Evolutionary conservation across 2,329 filamentous ascomycete species (phyloP).

Genomic region (Fusarium protoensiforme): DNA sequence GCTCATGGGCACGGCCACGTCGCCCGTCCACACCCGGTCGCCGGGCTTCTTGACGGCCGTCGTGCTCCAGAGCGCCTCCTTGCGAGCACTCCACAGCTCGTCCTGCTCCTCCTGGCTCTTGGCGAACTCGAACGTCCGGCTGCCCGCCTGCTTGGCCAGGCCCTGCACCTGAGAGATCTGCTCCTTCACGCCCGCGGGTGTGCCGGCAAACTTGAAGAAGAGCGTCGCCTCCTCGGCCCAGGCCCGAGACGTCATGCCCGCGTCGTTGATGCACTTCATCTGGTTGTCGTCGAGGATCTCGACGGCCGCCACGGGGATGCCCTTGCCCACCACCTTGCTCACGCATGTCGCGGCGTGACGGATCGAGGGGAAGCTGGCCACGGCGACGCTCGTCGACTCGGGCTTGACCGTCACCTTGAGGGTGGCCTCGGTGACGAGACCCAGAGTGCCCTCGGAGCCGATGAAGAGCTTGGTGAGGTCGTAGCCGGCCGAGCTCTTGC

Average conservation of each 20-base stretch:
- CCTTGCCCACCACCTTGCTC: constrained; percentile 80
- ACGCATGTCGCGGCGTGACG: constrained; percentile 83
- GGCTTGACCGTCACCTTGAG: constrained; percentile 88
- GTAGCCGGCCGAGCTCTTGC: constrained; percentile 92
- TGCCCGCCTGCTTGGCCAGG: constrained; percentile 70
- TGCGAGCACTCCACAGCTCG: constrained; percentile 85
- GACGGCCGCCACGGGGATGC: constrained; percentile 88
- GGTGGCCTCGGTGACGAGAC: constrained; percentile 90
- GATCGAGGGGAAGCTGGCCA: constrained; percentile 69
- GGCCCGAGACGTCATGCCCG: constrained; percentile 71
- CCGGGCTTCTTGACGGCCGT: constrained; percentile 72
- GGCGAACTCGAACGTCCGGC: constrained; percentile 82
- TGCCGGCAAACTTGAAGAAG: constrained; percentile 87
- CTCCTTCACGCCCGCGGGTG: constrained; percentile 77
- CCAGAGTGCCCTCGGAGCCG: constrained; percentile 90
- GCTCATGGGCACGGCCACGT: constrained; percentile 86
- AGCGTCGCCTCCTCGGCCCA: constrained; percentile 82
- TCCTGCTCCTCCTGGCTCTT: constrained; percentile 74
- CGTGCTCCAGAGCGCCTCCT: constrained; percentile 85
- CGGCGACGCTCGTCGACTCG: constrained; percentile 82
- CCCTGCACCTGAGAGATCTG: constrained; percentile 76
- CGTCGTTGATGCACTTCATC: constrained; percentile 77
- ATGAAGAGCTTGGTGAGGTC: constrained; percentile 91
- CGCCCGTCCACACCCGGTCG: constrained; percentile 87
- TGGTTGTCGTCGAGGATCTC: constrained; percentile 94